phyloP scores from a whole-genome alignment of 169 alveolate species.

The Plasmodium inui region DNA sequence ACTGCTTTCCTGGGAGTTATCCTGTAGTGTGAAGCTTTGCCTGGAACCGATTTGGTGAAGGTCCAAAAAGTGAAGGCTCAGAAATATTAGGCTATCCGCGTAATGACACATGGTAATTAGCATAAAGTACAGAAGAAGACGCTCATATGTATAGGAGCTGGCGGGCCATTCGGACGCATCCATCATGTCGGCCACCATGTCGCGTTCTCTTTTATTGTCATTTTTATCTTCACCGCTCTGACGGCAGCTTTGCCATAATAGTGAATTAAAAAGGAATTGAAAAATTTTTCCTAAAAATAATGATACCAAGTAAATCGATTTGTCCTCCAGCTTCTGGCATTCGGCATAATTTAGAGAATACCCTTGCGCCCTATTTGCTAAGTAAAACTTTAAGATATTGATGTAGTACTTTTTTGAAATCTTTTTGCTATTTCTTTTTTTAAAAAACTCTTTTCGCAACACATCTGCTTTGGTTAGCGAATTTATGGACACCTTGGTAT shows the following conservation, averaged over 20 bases:
- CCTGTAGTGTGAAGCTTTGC: not conserved
- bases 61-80: constrained; percentile 22
- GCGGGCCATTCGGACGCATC: not conserved
- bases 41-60: not conserved
- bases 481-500: not conserved
- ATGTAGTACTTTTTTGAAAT: constrained; percentile 59
- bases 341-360: constrained; percentile 30
- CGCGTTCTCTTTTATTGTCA: not conserved
- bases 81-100: constrained; percentile 40
- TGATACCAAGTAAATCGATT: constrained; percentile 43
- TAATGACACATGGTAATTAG: constrained; percentile 42
- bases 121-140: constrained; percentile 30
- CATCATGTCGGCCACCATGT: not conserved
- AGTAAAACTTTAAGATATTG: constrained; percentile 38
- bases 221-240: not conserved
- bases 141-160: not conserved
- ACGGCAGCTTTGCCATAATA: not conserved
- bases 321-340: constrained; percentile 25
- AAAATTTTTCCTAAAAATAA: constrained; percentile 66
- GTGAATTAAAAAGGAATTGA: constrained; percentile 28
- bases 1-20: not conserved
- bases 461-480: not conserved
- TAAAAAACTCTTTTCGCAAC: constrained; percentile 16
- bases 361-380: constrained; percentile 38
- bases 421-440: constrained; percentile 12